Evolutionary conservation across 768 basidiomycete species (phyloP), one percentile per base, ranked within the genome.

Genomic region (Terana coerulea): DNA sequence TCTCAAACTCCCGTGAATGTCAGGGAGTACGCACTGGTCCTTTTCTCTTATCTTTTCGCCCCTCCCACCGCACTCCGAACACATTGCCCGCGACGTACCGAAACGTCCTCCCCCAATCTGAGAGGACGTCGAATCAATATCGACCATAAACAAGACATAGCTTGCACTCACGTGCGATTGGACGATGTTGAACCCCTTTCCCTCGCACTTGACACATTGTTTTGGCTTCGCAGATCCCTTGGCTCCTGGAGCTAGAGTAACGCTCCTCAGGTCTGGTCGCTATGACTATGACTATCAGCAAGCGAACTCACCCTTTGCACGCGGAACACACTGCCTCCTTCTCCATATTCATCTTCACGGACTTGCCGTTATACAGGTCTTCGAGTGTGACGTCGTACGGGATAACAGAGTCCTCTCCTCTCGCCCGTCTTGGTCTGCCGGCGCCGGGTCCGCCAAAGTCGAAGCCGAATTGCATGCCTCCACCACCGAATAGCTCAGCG

Each of bases 361-460:
- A 79, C 69, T 94, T 95, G 26, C 95, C 95, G 51, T 87, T 89
- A 69, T 92, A 98, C 19, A 95, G 72, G 65, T 98, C 95, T 68
- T 97, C 95, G 26, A 98, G 75, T 4, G 89, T 86, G 47, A 95
- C 89, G 34, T 90, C 78, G 65, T 95, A 88, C 3, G 84, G 80
- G 56, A 92, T 83, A 40, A 84, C 73, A 19, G 85, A 80, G 64
- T 94, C 84, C 59, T 87, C 76, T 14, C 86, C 86, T 59, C 80
- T 83, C 12, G 72, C 72, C 56, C 79, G 70, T 56, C 75, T 69
- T 46, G 67, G 62, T 15, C 73, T 71, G 33, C 69, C 59, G 39
- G 22, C 25, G 3, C 37, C 37, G 7, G 39, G 39, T 11, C 29
- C 30, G n/a, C 76, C 78, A 45, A 82, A 76, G 39, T 77, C 81